These are phyloP conservation scores for Saccharomycopsis synnaedendra DNA, from an alignment of 805 yeast genomes.

Conservation along the genomic window DNA sequence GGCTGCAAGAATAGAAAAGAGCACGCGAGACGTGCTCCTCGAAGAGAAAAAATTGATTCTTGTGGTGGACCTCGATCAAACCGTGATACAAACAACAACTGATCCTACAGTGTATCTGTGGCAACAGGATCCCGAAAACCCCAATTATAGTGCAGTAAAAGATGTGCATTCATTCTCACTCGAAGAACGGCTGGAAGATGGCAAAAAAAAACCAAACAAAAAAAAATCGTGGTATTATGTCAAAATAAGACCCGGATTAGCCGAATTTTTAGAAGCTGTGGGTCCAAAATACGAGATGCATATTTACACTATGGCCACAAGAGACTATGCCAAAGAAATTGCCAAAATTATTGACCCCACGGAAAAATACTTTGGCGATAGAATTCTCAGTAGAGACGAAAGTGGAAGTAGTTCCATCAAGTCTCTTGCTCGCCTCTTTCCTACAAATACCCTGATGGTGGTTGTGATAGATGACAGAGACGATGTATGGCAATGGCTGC, in stretches of 20 bases:
- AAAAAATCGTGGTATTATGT: slow-evolving; percentile 82
- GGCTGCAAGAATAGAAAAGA: slow-evolving; percentile 73
- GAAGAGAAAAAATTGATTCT: slow-evolving; percentile 62
- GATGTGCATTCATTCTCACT: slow-evolving; percentile 71
- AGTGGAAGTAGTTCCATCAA: slow-evolving; percentile 88
- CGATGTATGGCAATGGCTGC: slow-evolving; percentile 98
- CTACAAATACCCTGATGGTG: slow-evolving; percentile 94
- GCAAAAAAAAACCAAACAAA: slow-evolving; percentile 3
- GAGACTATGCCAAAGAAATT: slow-evolving; percentile 82
- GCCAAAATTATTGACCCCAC: slow-evolving; percentile 88
- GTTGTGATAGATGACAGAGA: slow-evolving; percentile 95
- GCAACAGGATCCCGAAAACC: slow-evolving; percentile 78
- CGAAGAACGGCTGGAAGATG: slow-evolving; percentile 47
- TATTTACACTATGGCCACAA: slow-evolving; percentile 96
- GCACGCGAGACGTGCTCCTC: slow-evolving; percentile 48
- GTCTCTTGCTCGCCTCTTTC: slow-evolving; percentile 77
- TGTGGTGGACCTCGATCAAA: slow-evolving; percentile 95
- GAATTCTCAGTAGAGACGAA: slow-evolving; percentile 88
- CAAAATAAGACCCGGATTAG: slow-evolving; percentile 80
- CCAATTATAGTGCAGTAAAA: slow-evolving; percentile 73
- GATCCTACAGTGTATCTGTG: slow-evolving; percentile 96
- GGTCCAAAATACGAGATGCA: slow-evolving; percentile 74
- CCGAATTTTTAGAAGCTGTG: slow-evolving; percentile 56
- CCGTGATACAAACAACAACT: slow-evolving; percentile 94
- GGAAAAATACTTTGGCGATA: slow-evolving; percentile 77